Percentiles rank a stretch among this genome's conserved stretches.
Conservation (phyloP, 192 early-diverging fungal species). For the Coemansia sp. region DNA sequence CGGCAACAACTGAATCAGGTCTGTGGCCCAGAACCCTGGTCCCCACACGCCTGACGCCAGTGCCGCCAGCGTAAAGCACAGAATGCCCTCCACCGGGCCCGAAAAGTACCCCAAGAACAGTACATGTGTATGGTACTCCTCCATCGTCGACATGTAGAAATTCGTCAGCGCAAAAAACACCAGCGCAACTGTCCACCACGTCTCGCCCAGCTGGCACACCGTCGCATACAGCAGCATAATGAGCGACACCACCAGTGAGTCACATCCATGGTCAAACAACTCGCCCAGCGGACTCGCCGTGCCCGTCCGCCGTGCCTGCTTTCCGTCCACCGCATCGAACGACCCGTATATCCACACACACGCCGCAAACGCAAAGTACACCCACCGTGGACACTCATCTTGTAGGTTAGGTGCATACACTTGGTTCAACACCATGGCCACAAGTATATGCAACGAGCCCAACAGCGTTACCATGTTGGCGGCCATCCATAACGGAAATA, state of each 20-base stretch:
- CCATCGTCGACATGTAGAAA: conserved; percentile 93
- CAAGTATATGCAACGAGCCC: conserved; percentile 76
- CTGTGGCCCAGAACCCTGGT: conserved; percentile 42
- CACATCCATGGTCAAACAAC: conserved; percentile 92
- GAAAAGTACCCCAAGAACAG: conserved; percentile 81
- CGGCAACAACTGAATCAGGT: conserved; percentile 28
- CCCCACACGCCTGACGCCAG: conserved; percentile 67
- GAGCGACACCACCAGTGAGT: conserved; percentile 66
- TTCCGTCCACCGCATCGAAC: conserved; percentile 93
- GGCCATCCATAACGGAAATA: conserved; percentile 86
- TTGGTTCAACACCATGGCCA: conserved; percentile 69
- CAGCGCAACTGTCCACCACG: conserved; percentile 66
- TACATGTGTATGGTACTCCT: conserved; percentile 89
- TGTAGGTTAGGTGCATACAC: conserved; percentile 71
- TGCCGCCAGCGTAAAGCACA: conserved; percentile 62
- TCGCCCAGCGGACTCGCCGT: conserved; percentile 88
- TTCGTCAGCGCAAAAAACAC: conserved; percentile 68
- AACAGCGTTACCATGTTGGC: conserved; percentile 88
- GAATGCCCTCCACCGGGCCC: conserved; percentile 89
- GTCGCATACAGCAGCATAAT: conserved; percentile 61
- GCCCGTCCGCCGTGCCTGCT: conserved; percentile 89
- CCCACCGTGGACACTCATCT: conserved; percentile 75
- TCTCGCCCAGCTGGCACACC: conserved; percentile 65
- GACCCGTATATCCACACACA: conserved; percentile 88
- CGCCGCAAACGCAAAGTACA: conserved; percentile 71